Base-by-base conservation (phyloP, 441 rosid genomes). In the Hypseocharis bilobata region DNA sequence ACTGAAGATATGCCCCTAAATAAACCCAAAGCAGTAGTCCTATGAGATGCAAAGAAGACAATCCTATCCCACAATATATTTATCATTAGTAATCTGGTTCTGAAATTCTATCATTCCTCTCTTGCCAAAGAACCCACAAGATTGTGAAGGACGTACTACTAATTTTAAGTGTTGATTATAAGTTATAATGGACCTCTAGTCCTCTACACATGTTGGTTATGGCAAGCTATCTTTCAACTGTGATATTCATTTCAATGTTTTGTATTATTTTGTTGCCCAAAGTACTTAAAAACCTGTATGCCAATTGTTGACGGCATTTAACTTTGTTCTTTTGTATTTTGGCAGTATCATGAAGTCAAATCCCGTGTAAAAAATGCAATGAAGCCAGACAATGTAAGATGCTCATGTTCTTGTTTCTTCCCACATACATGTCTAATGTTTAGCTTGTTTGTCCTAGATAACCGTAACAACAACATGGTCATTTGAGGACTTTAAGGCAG, bases 311-410 rank as follows among this genome's bases (percentile, higher is more conserved):
- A 14, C 7, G 44, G 51, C 32, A 57, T 72, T 62, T 74, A 27
- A 69, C 64, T 54, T 60, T 40, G 42, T 62, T 13, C 32, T 20
- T 30, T 62, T 51, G 23, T 52, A 40, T 51, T 42, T 79, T 59
- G 55, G 59, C 85, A 94, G 99, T 91, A 83, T 70, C 88, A 83
- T 73, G 92, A 91, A 71, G 96, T 88, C 78, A 93, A 87, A 82
- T 80, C 76, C 69, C 79, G 64, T 14, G 67, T 86, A 65, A 94
- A 94, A 76, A 92, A 91, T 66, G 85, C 80, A 63, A 78, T 94
- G 89, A 94, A 94, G 78, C 69, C 72, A 11, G 83, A 74, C 70
- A 91, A 89, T 89, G 97, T 83, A 78, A 76, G 86, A 63, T 38
- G 11, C 36, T 7, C 67, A 7, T 36, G 14, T 54, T 61, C 55